A percentile compares a stretch with the other conserved stretches of the same genome.
These are phyloP conservation scores for Pyrus communis DNA, from an alignment of 306 rosid genomes.

Conservation along the genomic window DNA sequence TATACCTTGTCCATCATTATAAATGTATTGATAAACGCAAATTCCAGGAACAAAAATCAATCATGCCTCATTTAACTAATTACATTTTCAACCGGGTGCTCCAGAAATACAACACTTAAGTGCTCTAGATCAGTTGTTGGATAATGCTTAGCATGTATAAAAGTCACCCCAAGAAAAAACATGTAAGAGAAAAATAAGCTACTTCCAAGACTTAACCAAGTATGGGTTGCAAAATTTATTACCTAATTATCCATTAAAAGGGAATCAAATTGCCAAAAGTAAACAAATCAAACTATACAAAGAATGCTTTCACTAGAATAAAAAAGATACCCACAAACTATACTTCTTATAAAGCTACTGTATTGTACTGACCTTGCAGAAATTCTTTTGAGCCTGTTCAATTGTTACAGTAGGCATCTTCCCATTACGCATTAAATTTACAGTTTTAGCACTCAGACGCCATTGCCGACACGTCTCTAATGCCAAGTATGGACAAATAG, in stretches of 20 bases:
- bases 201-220: not conserved
- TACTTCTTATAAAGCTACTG: not conserved
- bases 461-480: constrained; percentile 97
- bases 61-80: not conserved
- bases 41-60: not conserved
- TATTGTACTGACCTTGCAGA: constrained; percentile 59
- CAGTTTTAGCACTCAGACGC: constrained; percentile 95
- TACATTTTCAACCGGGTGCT: not conserved
- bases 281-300: not conserved
- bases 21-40: not conserved
- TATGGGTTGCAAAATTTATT: not conserved
- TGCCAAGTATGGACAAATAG: constrained; percentile 95
- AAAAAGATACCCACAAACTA: not conserved
- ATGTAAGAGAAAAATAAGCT: not conserved
- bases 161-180: not conserved
- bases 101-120: not conserved
- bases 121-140: not conserved
- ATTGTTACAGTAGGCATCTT: constrained; percentile 97
- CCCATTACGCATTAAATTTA: constrained; percentile 92
- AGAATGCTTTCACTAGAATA: not conserved
- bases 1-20: not conserved
- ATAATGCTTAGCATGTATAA: not conserved
- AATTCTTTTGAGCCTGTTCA: constrained; percentile 99
- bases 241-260: not conserved
- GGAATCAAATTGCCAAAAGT: not conserved